phyloP scores from a whole-genome alignment of 208 protist genomes.

The Crithidia mellificae region DNA sequence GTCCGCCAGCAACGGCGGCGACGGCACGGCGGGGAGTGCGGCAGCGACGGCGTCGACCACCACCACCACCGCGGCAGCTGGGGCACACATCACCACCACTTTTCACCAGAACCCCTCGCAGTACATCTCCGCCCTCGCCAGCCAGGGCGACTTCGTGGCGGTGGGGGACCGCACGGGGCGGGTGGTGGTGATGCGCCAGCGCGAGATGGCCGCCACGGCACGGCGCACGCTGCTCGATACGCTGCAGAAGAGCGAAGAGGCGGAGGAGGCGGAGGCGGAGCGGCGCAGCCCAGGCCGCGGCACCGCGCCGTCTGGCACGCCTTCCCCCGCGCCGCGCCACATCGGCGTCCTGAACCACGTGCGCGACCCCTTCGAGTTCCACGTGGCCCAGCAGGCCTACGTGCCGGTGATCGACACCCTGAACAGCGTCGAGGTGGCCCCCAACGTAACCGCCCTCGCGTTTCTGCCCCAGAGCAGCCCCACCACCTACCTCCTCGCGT shows the following conservation, averaged over 20 bases:
- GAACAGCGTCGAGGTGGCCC: slow-evolving; percentile 82
- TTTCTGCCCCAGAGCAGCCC: slow-evolving; percentile 72
- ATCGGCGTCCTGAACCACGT: slow-evolving; percentile 23
- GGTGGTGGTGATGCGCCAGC: slow-evolving; percentile 70
- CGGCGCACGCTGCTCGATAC: slow-evolving; percentile 29
- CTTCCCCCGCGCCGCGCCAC: slow-evolving; percentile 2
- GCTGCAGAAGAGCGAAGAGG: slow-evolving; percentile 24
- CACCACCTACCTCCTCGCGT: slow-evolving; percentile 68
- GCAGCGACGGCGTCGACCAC: background rate
- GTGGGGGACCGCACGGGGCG: slow-evolving; percentile 77
- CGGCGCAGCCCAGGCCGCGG: background rate
- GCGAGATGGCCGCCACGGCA: slow-evolving; percentile 31
- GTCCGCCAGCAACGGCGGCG: background rate
- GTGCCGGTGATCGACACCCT: slow-evolving; percentile 84
- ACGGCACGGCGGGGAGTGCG: background rate
- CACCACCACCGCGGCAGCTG: slow-evolving; percentile 12
- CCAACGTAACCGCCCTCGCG: slow-evolving; percentile 68
- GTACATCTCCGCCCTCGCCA: slow-evolving; percentile 72
- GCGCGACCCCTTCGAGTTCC: slow-evolving; percentile 61
- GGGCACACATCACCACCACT: slow-evolving; percentile 22
- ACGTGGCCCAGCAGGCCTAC: slow-evolving; percentile 73
- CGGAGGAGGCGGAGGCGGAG: slow-evolving; percentile 18
- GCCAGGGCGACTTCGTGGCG: slow-evolving; percentile 71
- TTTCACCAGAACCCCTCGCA: slow-evolving; percentile 55
- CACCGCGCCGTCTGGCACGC: background rate